Conservation (phyloP, 352 stramenopile genomes). For the Phytophthora tubulina region DNA sequence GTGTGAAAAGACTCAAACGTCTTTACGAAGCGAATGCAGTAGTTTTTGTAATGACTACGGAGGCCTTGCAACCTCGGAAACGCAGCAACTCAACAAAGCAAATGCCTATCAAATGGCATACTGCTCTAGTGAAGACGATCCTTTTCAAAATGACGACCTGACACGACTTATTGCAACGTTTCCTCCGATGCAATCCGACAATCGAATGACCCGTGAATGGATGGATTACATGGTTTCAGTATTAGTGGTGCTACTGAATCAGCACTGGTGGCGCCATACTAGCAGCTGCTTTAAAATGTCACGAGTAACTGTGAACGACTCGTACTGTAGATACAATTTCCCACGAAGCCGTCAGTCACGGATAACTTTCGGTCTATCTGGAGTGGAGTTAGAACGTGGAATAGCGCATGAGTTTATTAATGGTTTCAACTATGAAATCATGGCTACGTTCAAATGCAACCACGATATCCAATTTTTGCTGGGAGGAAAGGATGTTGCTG, state of each 20-base stretch:
- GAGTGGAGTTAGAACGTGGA: background rate
- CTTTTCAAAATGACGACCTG: constrained; percentile 9
- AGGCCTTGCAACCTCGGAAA: background rate
- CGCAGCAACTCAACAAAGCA: background rate
- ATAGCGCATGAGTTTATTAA: constrained; percentile 14
- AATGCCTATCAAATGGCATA: background rate
- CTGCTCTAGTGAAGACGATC: constrained; percentile 1
- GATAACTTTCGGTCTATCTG: background rate
- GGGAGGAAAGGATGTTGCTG: background rate
- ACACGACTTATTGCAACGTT: background rate
- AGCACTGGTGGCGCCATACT: constrained; percentile 22
- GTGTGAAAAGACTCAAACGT: background rate
- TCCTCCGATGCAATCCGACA: background rate
- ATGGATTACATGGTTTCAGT: constrained; percentile 16
- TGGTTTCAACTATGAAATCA: constrained; percentile 18
- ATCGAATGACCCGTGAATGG: background rate
- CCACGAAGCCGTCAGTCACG: background rate
- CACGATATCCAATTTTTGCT: constrained; percentile 1
- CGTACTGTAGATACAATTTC: background rate
- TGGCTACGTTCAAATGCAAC: constrained; percentile 15
- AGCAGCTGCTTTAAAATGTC: constrained; percentile 6
- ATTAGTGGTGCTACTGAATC: constrained; percentile 6
- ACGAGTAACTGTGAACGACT: background rate
- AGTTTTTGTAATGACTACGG: background rate
- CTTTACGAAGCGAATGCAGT: background rate